Conservation (phyloP, 106 monocot species). For the Agapanthus africanus region DNA sequence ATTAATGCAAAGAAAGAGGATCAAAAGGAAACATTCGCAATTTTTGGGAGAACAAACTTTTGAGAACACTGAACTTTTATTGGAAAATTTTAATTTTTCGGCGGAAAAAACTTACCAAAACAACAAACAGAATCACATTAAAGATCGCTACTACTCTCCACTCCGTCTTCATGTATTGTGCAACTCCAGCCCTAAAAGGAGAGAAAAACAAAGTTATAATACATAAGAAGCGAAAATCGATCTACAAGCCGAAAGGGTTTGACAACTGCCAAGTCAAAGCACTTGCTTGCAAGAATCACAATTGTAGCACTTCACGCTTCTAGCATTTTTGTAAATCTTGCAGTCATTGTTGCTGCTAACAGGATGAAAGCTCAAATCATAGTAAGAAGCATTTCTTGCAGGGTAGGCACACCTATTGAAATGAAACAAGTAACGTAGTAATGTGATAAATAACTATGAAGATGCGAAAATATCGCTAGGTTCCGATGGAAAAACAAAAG, state of each 20-base stretch:
- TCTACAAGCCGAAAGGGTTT: too few species aligned
- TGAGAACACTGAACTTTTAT: too few species aligned
- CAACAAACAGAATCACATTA: slow-evolving; percentile 69
- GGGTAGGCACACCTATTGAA: slow-evolving; percentile 98
- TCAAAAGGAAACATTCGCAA: background rate
- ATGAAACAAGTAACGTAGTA: too few species aligned
- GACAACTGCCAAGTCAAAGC: too few species aligned
- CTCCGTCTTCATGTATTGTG: slow-evolving; percentile 81
- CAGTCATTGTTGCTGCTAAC: slow-evolving; percentile 74
- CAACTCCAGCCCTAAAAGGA: slow-evolving; percentile 82
- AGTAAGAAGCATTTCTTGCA: slow-evolving; percentile 78
- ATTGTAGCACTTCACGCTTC: slow-evolving; percentile 61
- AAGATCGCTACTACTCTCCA: slow-evolving; percentile 96
- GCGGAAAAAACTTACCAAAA: slow-evolving; percentile 46
- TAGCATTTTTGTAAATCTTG: slow-evolving; percentile 83
- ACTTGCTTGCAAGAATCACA: slow-evolving; percentile 99
- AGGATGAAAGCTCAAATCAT: slow-evolving; percentile 95
- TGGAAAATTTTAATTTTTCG: background rate
- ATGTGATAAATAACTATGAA: too few species aligned
- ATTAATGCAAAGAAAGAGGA: background rate
- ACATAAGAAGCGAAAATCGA: too few species aligned
- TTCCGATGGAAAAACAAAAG: too few species aligned
- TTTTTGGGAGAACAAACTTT: background rate
- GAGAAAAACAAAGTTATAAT: too few species aligned
- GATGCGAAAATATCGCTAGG: too few species aligned